Evolutionary conservation across 495 filamentous ascomycete species (phyloP), one percentile per base, ranked within the genome.

Genomic region (Astrocystis sublimbata): DNA sequence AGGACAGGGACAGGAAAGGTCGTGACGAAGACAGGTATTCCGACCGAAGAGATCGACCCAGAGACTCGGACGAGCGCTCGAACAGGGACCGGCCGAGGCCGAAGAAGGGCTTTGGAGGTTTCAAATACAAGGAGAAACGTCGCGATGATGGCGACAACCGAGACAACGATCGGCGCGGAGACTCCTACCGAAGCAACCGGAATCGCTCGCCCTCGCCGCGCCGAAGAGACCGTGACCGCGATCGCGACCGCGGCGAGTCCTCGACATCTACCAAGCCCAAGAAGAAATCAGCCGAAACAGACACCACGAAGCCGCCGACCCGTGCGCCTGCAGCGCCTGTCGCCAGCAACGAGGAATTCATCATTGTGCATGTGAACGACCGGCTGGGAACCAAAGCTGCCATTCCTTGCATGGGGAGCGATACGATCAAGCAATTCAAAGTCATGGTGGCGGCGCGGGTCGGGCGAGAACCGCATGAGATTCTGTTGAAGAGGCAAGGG

Each of bases 301-400:
- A 72, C 40, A 72, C 70, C 31, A 65, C 68, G 41, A 66, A 70
- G 21, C 68, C 62, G 38, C 73, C 60, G 4, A 66, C 46, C 9
- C 62, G 67, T 47, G 57, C 71, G 40, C 66, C 75, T 7, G 69
- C 72, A 8, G 69, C 75, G 0, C 55, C 69, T n/a, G 56, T 67
- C 4, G 61, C 65, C 0, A 60, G 74, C 23, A 75, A 79, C 3
- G 90, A 93, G 71, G 88, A 88, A 33, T 93, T 96, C 89, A 97
- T 96, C 57, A 84, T 94, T 23, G 92, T 97, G 15, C 84, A 92
- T 67, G 89, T 97, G 65, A 96, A 97, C 70, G 93, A 97, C 76
- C 85, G 93, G 26, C 78, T 97, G 23, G 92, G 92, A 19, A 96
- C 92, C 10, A 96, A 96, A 70, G 90, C 92, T 46, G 85, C 89